Evolutionary conservation across 768 basidiomycete genomes (phyloP).

Genomic region (Lyophyllum atratum): DNA sequence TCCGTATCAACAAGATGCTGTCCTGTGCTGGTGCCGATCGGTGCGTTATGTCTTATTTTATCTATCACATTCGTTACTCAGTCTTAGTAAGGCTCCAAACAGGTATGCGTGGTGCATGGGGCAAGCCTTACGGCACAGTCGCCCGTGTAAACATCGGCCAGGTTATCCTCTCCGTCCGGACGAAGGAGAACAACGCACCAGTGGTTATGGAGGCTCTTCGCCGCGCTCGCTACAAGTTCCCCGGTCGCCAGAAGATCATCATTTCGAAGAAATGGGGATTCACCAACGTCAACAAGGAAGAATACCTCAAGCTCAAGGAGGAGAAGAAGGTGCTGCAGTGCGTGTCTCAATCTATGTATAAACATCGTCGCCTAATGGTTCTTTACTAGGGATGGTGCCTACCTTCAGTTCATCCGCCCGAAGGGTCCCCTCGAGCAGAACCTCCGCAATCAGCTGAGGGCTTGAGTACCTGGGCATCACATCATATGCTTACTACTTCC

Average conservation of each 20-base stretch:
- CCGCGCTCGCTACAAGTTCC: conserved; percentile 99
- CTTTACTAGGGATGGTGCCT: conserved; percentile 80
- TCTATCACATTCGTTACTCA: neutral
- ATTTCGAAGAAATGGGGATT: conserved; percentile 99
- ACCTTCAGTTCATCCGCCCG: conserved; percentile 90
- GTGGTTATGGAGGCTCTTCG: conserved; percentile 97
- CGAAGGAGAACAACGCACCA: conserved; percentile 82
- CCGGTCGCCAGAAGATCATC: conserved; percentile 97
- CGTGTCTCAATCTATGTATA: conserved; percentile 32
- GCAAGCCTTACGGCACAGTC: conserved; percentile 95
- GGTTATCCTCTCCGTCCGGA: conserved; percentile 85
- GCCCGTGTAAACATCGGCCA: conserved; percentile 98
- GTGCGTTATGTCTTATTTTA: conserved; percentile 38
- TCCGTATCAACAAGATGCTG: conserved; percentile 99
- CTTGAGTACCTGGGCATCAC: conserved; percentile 37
- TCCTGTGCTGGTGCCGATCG: conserved; percentile 98
- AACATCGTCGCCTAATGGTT: neutral
- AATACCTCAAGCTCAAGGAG: conserved; percentile 86
- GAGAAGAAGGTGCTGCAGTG: conserved; percentile 89
- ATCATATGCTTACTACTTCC: conserved; percentile 9
- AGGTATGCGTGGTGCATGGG: conserved; percentile 99
- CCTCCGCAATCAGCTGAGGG: conserved; percentile 80
- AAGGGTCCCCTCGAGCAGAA: conserved; percentile 86
- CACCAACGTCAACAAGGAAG: conserved; percentile 89
- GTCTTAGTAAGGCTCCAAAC: conserved; percentile 69